phyloP scores from a whole-genome alignment of 1,284 basidiomycete genomes.

The Fomitopsis schrenkii region DNA sequence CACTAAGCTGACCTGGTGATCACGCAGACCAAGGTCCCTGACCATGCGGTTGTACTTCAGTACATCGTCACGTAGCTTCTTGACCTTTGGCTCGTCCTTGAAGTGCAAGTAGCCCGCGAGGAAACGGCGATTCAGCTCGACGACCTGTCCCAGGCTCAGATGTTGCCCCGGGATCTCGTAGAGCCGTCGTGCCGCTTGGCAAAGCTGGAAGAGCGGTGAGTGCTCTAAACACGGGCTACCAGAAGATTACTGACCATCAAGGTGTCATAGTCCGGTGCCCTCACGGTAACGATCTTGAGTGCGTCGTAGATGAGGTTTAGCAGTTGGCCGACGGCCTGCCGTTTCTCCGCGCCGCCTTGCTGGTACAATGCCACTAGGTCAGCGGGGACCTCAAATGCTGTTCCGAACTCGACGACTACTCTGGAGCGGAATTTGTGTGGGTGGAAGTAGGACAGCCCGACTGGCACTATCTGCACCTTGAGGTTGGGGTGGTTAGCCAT shows the following conservation, averaged over 20 bases:
- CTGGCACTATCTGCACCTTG: conserved; percentile 90
- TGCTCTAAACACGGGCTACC: neutral
- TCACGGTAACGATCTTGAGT: conserved; percentile 93
- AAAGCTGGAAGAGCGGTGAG: conserved; percentile 52
- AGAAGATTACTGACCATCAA: conserved; percentile 69
- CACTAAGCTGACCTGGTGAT: conserved; percentile 78
- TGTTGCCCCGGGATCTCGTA: conserved; percentile 96
- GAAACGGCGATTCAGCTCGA: conserved; percentile 94
- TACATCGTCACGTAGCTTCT: conserved; percentile 81
- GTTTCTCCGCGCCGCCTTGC: conserved; percentile 84
- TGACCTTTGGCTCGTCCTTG: conserved; percentile 90
- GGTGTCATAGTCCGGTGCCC: conserved; percentile 97
- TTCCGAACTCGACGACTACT: conserved; percentile 96
- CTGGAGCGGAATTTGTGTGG: conserved; percentile 92
- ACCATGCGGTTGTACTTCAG: conserved; percentile 91
- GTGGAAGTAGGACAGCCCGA: conserved; percentile 95
- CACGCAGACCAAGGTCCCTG: conserved; percentile 89
- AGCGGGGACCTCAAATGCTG: conserved; percentile 83
- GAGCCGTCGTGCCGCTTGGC: conserved; percentile 92
- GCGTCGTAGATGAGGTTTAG: conserved; percentile 93
- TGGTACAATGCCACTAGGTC: conserved; percentile 91
- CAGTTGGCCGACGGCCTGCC: conserved; percentile 88
- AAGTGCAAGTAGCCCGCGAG: conserved; percentile 93
- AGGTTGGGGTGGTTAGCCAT: conserved; percentile 89
- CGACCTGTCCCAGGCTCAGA: conserved; percentile 92